A percentile compares a stretch with the other conserved stretches of the same genome.
phyloP scores from a whole-genome alignment of 805 yeast genomes.

The Starmerella scarabaei region DNA sequence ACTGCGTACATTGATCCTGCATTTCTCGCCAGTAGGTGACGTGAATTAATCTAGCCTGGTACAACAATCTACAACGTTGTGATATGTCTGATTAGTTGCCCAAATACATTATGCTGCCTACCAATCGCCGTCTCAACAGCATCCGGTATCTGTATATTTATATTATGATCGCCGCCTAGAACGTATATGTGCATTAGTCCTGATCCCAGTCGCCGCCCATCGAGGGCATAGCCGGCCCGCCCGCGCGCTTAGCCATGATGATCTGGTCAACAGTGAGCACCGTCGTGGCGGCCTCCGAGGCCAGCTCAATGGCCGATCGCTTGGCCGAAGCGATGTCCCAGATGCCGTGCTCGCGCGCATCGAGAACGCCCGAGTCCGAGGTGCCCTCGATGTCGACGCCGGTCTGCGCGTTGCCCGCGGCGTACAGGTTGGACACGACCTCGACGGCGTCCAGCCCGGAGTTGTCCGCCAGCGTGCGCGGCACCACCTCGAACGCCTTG shows the following conservation, averaged over 20 bases:
- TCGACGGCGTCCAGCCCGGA: constrained; percentile 86
- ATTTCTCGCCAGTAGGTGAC: too few relatives aligned
- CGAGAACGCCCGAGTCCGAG: constrained; percentile 47
- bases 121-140: too few relatives aligned
- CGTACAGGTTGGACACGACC: constrained; percentile 75
- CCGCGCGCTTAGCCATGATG: constrained; percentile 97
- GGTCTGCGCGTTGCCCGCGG: constrained; percentile 27
- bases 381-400: constrained; percentile 78
- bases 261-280: constrained; percentile 89
- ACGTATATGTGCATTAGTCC: too few relatives aligned
- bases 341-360: constrained; percentile 55
- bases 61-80: too few relatives aligned
- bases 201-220: constrained; percentile 34
- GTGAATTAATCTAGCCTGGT: too few relatives aligned
- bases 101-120: too few relatives aligned
- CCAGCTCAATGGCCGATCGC: constrained; percentile 77
- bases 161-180: too few relatives aligned
- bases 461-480: constrained; percentile 85
- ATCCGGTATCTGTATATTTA: too few relatives aligned
- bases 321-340: constrained; percentile 71
- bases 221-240: constrained; percentile 86
- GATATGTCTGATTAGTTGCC: too few relatives aligned
- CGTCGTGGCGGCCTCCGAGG: constrained; percentile 90
- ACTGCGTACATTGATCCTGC: too few relatives aligned
- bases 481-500: constrained; percentile 86